Percentiles rank a stretch among this genome's conserved stretches.
Conservation (phyloP, 2,329 filamentous ascomycete species). For the Sordariomycetes sp. region DNA sequence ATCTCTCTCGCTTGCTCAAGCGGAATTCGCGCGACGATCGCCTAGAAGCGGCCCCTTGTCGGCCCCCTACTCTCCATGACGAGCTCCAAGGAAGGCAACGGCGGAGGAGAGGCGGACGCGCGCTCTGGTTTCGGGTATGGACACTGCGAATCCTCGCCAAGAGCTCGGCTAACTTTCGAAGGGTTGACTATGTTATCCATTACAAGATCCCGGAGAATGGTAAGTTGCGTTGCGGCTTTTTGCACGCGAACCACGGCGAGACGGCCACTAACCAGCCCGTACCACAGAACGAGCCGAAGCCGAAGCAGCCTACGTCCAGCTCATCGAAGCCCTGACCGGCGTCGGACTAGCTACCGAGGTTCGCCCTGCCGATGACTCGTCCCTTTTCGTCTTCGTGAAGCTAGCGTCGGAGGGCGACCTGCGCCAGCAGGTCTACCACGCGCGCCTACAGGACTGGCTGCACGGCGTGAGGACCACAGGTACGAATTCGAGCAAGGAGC, state of each 20-base stretch:
- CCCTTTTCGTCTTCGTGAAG: constrained; percentile 74
- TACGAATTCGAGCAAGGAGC: constrained; percentile 63
- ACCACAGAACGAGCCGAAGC: constrained; percentile 55
- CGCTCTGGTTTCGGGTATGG: background rate
- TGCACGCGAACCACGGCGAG: no score
- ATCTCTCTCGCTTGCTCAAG: background rate
- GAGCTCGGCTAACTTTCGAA: constrained; percentile 12
- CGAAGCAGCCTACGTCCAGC: constrained; percentile 63
- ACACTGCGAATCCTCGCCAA: background rate
- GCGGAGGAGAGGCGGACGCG: background rate
- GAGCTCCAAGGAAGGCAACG: background rate
- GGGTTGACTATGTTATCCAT: constrained; percentile 82
- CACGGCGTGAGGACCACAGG: constrained; percentile 73
- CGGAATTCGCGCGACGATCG: background rate
- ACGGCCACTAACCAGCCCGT: background rate
- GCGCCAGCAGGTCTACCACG: constrained; percentile 71
- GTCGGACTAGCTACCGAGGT: constrained; percentile 86
- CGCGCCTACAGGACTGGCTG: constrained; percentile 87
- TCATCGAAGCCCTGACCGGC: constrained; percentile 62
- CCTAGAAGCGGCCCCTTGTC: background rate
- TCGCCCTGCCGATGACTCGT: constrained; percentile 63
- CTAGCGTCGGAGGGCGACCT: constrained; percentile 68
- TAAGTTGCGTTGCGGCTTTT: constrained; percentile 21
- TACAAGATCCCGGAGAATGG: constrained; percentile 63
- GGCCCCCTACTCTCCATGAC: background rate